These are phyloP conservation scores for Aspergillus chevalieri DNA, from an alignment of 2,329 filamentous ascomycete species.

Conservation along the genomic window DNA sequence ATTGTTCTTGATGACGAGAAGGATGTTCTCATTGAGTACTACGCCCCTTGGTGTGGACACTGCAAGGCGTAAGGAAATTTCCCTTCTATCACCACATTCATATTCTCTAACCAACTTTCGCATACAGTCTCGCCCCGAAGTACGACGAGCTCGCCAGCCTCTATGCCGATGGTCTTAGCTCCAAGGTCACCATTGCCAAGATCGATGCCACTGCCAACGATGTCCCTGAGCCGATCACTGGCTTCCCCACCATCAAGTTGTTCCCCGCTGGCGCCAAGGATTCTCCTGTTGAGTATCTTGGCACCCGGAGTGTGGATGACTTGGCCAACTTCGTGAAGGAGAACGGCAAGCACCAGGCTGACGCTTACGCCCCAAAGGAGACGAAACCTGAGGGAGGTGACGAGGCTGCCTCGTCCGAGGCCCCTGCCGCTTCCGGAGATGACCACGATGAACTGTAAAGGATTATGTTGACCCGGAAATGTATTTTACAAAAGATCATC, in stretches of 20 bases:
- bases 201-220: constrained; percentile 95
- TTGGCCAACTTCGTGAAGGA: constrained; percentile 88
- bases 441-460: constrained; percentile 37
- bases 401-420: constrained; percentile 21
- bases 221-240: constrained; percentile 90
- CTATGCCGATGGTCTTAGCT: constrained; percentile 47
- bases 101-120: constrained; percentile 4
- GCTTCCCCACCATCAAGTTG: constrained; percentile 99
- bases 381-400: constrained; percentile 48
- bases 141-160: constrained; percentile 59
- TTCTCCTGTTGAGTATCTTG: constrained; percentile 77
- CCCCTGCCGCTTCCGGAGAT: constrained; percentile 20
- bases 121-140: constrained; percentile 54
- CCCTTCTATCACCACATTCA: background rate
- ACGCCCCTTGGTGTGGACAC: constrained; percentile 77
- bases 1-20: constrained; percentile 89
- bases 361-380: constrained; percentile 53
- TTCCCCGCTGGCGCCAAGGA: constrained; percentile 87
- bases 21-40: constrained; percentile 97
- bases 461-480: background rate
- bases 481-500: background rate
- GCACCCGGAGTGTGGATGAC: constrained; percentile 84
- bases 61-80: constrained; percentile 54
- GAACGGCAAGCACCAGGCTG: constrained; percentile 84
- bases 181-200: constrained; percentile 70